Conservation (phyloP, 306 rosid genomes). For the Acacia acuminata region DNA sequence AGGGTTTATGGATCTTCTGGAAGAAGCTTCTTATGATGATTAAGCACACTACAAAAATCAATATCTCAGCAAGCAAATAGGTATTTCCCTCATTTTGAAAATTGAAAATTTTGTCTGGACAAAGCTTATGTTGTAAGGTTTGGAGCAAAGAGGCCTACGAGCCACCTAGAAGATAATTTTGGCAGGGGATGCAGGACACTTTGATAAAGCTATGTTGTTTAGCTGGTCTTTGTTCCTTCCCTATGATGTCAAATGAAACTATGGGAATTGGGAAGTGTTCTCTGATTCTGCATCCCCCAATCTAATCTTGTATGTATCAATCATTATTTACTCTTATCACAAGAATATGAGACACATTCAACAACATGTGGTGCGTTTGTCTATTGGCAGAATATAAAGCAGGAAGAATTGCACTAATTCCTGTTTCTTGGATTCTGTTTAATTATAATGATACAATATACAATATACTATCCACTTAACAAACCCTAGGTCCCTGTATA, state of each 20-base stretch:
- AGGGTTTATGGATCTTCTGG: conserved; percentile 83
- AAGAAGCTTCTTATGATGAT: conserved; percentile 73
- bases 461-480: neutral
- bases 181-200: neutral
- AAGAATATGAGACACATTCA: neutral
- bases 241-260: neutral
- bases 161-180: neutral
- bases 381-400: neutral
- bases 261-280: conserved; percentile 1
- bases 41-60: conserved; percentile 9
- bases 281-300: neutral
- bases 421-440: neutral
- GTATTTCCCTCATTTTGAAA: neutral
- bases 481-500: neutral
- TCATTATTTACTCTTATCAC: neutral
- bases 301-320: neutral
- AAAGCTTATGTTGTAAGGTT: conserved; percentile 33
- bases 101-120: conserved; percentile 36
- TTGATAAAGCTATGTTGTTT: conserved; percentile 6
- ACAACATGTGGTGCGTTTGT: neutral
- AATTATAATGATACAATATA: neutral
- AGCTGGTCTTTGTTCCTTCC: neutral
- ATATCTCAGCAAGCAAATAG: conserved; percentile 29
- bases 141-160: conserved; percentile 7
- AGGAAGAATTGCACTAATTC: neutral